Conservation (phyloP, 2,329 filamentous ascomycete genomes). For the Botrytis paeoniae region DNA sequence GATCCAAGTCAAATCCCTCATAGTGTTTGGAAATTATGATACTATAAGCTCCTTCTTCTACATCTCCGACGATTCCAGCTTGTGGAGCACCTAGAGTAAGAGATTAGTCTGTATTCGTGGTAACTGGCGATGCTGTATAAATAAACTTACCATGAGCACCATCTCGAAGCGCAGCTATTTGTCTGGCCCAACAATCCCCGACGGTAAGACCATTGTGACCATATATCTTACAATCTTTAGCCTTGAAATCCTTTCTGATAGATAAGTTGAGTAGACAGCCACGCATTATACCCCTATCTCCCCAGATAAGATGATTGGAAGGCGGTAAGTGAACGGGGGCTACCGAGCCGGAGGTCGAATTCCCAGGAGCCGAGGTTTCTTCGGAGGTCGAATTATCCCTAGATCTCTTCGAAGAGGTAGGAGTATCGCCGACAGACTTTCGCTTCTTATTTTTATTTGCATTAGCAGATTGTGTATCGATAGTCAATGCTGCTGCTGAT, state of each 20-base stretch:
- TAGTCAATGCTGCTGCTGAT: not conserved
- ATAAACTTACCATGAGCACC: slow-evolving; percentile 14
- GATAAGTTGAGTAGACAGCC: too few species aligned
- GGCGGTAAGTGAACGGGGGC: not conserved
- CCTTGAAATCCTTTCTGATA: too few species aligned
- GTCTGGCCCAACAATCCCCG: not conserved
- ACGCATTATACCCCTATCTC: not conserved
- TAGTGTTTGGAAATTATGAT: not conserved
- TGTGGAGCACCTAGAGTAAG: not conserved
- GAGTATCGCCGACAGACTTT: not conserved
- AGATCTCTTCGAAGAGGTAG: not conserved
- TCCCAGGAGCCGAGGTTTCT: not conserved
- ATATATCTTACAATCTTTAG: not conserved
- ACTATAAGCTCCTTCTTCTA: not conserved
- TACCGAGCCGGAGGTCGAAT: too few species aligned
- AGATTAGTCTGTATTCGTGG: not conserved
- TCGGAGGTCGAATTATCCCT: not conserved
- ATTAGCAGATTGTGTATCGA: not conserved
- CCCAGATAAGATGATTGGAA: slow-evolving; percentile 7
- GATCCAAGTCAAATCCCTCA: not conserved
- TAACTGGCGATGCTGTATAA: too few species aligned
- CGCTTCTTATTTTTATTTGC: not conserved
- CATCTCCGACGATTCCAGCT: not conserved
- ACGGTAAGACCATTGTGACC: not conserved
- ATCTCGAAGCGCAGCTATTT: not conserved